Base-by-base conservation (phyloP, 2,329 filamentous ascomycete species). In the Aspergillus floridensis region DNA sequence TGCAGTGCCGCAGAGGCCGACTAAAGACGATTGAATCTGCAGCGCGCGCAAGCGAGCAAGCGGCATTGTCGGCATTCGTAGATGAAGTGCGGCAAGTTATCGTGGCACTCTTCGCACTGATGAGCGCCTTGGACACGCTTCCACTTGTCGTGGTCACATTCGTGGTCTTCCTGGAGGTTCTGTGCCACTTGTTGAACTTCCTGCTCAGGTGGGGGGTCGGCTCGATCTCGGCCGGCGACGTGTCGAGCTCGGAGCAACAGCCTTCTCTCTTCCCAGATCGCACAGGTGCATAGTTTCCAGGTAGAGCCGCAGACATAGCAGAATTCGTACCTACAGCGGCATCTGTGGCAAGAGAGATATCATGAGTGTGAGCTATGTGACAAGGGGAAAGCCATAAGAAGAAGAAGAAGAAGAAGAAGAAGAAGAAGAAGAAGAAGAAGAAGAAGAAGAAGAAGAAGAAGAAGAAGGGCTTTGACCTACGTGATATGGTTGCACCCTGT, bases 401-500 rank as follows among this genome's bases (percentile, higher is more conserved):
- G n/a, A n/a, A n/a, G n/a, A n/a, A n/a, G n/a, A n/a, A n/a, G n/a
- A n/a, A n/a, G n/a, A n/a, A n/a, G n/a, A n/a, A n/a, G n/a, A n/a
- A n/a, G n/a, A n/a, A n/a, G n/a, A n/a, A n/a, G n/a, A n/a, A n/a
- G n/a, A n/a, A n/a, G n/a, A n/a, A n/a, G n/a, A n/a, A n/a, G n/a
- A n/a, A n/a, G n/a, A n/a, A n/a, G n/a, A n/a, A n/a, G n/a, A n/a
- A n/a, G n/a, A n/a, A n/a, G n/a, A n/a, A n/a, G n/a, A n/a, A 22
- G 29, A 26, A 31, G 7, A 21, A 38, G 8, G 5, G 8, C 26
- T 1, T 19, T 26, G 10, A 54, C 70, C 58, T 70, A 76, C 71
- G 63, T 70, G 53, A 76, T 76, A 56, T 76, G 72, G 49, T 73
- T 70, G 60, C 73, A 76, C 4, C 72, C 74, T 5, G 54, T 56